These are phyloP conservation scores for Talaromyces sp. DNA, from an alignment of 2,329 filamentous ascomycete genomes.

Conservation along the genomic window DNA sequence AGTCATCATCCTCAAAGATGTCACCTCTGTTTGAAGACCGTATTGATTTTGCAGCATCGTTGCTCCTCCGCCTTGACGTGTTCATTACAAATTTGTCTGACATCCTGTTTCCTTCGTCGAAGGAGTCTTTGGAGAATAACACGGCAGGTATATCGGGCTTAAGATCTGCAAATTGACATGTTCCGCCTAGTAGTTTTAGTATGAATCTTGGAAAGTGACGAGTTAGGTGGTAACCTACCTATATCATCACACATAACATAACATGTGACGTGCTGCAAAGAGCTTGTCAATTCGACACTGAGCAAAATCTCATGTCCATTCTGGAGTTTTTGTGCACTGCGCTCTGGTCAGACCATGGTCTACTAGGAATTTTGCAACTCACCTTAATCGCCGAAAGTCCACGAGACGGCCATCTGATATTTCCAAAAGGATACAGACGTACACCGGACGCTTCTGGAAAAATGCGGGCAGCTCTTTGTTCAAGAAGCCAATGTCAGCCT, in stretches of 20 bases:
- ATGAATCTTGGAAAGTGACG: not conserved
- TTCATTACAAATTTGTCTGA: conserved; percentile 13
- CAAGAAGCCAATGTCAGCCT: conserved; percentile 63
- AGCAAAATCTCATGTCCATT: conserved; percentile 57
- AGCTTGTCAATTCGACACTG: conserved; percentile 49
- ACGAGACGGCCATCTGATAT: conserved; percentile 63
- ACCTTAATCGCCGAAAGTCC: conserved; percentile 62
- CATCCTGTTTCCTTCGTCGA: conserved; percentile 13
- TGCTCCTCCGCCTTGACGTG: conserved; percentile 15
- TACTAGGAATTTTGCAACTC: conserved; percentile 25
- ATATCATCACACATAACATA: conserved; percentile 82
- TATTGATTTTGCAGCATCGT: conserved; percentile 14
- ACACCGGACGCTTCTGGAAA: conserved; percentile 62
- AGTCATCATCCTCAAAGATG: conserved; percentile 48
- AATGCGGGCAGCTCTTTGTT: conserved; percentile 58
- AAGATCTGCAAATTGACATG: conserved; percentile 48
- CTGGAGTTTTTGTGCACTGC: conserved; percentile 60
- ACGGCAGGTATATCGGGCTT: conserved; percentile 44
- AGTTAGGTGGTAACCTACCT: conserved; percentile 39
- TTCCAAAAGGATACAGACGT: conserved; percentile 69
- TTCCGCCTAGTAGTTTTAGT: conserved; percentile 45
- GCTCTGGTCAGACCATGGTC: conserved; percentile 10
- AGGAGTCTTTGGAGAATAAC: conserved; percentile 33
- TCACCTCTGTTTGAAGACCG: conserved; percentile 30
- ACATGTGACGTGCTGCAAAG: conserved; percentile 58